Evolutionary conservation across 2,329 filamentous ascomycete genomes (phyloP), one percentile per base, ranked within the genome.

Genomic region (Sphaerulina vaccinii): DNA sequence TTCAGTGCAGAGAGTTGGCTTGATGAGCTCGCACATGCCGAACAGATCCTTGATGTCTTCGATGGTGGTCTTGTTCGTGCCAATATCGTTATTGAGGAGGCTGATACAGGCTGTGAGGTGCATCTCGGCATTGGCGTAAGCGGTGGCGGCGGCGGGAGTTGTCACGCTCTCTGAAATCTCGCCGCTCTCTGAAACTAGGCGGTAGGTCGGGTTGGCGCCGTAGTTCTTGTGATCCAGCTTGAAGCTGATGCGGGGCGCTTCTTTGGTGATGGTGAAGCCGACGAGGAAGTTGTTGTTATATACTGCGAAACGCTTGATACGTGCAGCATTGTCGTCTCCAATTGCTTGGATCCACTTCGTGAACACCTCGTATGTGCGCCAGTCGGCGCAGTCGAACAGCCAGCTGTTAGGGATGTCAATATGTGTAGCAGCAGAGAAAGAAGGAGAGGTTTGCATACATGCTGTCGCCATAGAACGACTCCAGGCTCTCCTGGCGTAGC

Each of bases 381-480:
- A 56, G 35, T 54, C 55, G 9, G 55, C 48, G 22, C 60, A 36
- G 37, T 60, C 57, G 21, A 58, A 45, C 11, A 59, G 45, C 42
- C 56, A 58, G 15, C 50, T 49, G 33, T 22, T 5, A 6, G 16
- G 15, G 7, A 29, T 13, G 15, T 40, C 13, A 45, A 15, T 38
- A 21, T 40, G 11, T 27, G 40, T n/a, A 32, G 33, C 16, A 40
- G 36, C 10, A 3, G 19, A 22, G 8, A 18, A 21, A 11, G 22
- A 5, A 18, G 2, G 41, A 32, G 16, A 11, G 19, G 2, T 27
- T 13, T n/a, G 43, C 33, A 10, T 22, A 57, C 39, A 33, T 43
- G 21, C 51, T 59, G 24, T 45, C 37, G 48, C 55, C 51, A 37
- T 58, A 59, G 52, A 59, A 62, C 37, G 56, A 44, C 35, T 62